Evolutionary conservation across 164 flowering plant genomes (phyloP), one percentile per base, ranked within the genome.

Genomic region (Vitis rupestris): DNA sequence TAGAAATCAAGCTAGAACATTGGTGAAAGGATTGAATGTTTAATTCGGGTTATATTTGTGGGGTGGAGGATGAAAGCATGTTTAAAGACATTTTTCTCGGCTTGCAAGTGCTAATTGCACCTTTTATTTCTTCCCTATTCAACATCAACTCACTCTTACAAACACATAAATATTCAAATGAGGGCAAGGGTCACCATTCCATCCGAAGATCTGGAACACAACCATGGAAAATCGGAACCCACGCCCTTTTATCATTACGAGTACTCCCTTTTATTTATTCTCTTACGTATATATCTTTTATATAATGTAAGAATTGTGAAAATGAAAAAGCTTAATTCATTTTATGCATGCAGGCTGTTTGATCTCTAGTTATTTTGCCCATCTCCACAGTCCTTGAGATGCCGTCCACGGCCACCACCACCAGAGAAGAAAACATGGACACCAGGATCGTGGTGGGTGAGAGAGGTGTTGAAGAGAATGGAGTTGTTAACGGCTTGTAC

Each of bases 401-500:
- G 66, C 19, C 69, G 31, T 10, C 73, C 81, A 15, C 23, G 55
- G 17, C 63, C 72, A 5, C 49, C 73, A 2, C 83, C 82, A 74
- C 82, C 83, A 66, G 82, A 69, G 4, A 83, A 68, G 72, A 90
- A 64, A 15, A 80, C 16, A 8, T 87, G 89, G 13, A 90, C 79
- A 0, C 97, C 97, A 4, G 97, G 97, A 64, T 88, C 88, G 44
- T 81, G 75, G 57, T 82, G 85, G 13, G 78, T 31, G 80, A 67
- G 76, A 31, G 78, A 55, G 65, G 72, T 49, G 48, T 85, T 64
- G 76, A 48, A 72, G 58, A 90, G 29, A 9, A 90, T 78, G 53
- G 94, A 87, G 73, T 86, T 87, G 75, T 89, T 90, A 11, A 87
- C 78, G 31, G 84, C 75, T 60, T 91, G 97, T 2, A 91, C 94